Conservation (phyloP, 2,329 filamentous ascomycete genomes). For the Xylaria sp. region DNA sequence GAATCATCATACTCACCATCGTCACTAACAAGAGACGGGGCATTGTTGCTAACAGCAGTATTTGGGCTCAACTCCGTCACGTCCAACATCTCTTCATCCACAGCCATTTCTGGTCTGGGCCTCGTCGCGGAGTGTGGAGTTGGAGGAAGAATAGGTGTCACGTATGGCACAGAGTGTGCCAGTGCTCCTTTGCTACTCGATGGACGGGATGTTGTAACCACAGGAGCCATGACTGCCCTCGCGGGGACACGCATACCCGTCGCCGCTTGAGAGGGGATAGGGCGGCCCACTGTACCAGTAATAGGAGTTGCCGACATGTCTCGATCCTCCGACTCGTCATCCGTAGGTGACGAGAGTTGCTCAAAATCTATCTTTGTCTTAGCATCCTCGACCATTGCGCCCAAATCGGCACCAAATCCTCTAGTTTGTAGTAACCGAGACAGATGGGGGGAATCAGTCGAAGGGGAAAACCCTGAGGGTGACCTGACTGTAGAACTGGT, state of each 20-base stretch:
- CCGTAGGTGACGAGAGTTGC: conserved; percentile 60
- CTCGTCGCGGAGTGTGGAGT: conserved; percentile 45
- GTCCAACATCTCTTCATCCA: conserved; percentile 67
- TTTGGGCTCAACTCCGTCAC: conserved; percentile 72
- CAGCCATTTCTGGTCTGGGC: conserved; percentile 42
- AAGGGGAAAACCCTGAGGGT: conserved; percentile 61
- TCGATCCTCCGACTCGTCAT: conserved; percentile 65
- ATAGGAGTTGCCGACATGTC: conserved; percentile 56
- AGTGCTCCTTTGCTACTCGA: conserved; percentile 67
- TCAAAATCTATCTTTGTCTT: conserved; percentile 65
- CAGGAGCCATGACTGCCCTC: conserved; percentile 65
- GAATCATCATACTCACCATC: conserved; percentile 82
- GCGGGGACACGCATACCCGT: conserved; percentile 67
- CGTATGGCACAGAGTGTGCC: conserved; percentile 55
- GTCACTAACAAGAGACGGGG: conserved; percentile 82
- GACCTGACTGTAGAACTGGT: conserved; percentile 42
- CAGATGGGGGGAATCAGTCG: conserved; percentile 72
- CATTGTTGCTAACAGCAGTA: conserved; percentile 77
- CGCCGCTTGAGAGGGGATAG: conserved; percentile 48
- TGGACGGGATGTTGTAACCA: conserved; percentile 58
- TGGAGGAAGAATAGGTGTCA: conserved; percentile 53
- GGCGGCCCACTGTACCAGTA: conserved; percentile 55
- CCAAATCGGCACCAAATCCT: conserved; percentile 70
- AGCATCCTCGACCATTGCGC: conserved; percentile 68
- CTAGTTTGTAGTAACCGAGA: conserved; percentile 72